Conservation (phyloP, 768 basidiomycete genomes). For the Rhizopogon vinicolor region DNA sequence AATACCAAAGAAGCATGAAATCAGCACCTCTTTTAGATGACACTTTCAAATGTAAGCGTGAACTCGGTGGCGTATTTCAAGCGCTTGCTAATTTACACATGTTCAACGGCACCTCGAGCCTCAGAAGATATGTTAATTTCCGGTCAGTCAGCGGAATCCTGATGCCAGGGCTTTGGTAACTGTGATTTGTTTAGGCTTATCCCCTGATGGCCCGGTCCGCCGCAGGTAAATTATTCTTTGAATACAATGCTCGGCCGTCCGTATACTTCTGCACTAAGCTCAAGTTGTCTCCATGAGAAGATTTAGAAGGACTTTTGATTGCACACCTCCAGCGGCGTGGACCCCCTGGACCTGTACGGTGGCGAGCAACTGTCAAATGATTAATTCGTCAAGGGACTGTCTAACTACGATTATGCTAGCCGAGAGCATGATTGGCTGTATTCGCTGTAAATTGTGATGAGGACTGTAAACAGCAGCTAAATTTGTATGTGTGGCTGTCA, state of each 20-base stretch:
- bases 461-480: constrained; percentile 10
- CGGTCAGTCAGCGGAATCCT: constrained; percentile 12
- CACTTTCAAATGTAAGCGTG: neutral
- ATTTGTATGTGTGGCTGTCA: constrained; percentile 25
- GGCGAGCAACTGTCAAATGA: neutral
- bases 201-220: constrained; percentile 2
- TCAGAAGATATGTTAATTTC: constrained; percentile 24
- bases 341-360: neutral
- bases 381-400: neutral
- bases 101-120: neutral
- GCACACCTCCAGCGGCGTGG: neutral
- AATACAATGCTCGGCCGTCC: neutral
- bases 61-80: neutral
- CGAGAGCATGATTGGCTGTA: constrained; percentile 7
- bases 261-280: constrained; percentile 3
- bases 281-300: neutral
- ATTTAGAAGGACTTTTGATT: neutral
- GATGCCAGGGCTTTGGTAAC: constrained; percentile 12
- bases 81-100: neutral
- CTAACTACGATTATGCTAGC: neutral
- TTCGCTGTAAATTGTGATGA: constrained; percentile 27
- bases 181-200: constrained; percentile 2
- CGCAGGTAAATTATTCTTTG: neutral
- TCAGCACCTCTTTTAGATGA: neutral
- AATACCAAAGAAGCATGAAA: neutral